Conservation (phyloP, 2,329 filamentous ascomycete genomes). For the Penicillium hordei region DNA sequence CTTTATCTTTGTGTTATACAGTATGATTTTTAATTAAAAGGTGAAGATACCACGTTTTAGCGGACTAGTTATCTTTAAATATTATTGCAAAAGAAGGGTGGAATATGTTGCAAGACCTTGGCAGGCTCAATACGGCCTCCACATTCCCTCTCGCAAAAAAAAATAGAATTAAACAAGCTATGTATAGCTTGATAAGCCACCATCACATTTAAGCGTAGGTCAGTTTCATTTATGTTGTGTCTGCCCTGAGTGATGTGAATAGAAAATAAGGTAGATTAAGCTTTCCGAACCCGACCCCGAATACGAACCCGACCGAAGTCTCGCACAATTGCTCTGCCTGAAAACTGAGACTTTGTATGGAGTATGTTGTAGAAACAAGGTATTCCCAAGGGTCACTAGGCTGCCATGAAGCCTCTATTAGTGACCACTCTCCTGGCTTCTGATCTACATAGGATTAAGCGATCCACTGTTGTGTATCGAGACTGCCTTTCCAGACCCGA, state of each 20-base stretch:
- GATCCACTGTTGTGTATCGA: neutral
- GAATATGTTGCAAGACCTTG: neutral
- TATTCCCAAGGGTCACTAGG: neutral
- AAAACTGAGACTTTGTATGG: too few relatives aligned
- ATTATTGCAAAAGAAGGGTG: neutral
- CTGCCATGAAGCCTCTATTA: neutral
- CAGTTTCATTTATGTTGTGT: neutral
- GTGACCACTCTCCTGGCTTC: neutral
- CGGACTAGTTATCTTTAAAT: neutral
- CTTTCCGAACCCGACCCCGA: neutral
- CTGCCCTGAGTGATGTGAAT: neutral
- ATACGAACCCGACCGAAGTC: neutral
- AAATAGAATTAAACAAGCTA: neutral
- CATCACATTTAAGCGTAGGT: neutral
- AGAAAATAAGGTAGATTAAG: neutral
- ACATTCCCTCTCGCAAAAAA: neutral
- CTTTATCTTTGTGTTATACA: neutral
- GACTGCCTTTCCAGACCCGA: too few relatives aligned
- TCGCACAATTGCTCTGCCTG: too few relatives aligned
- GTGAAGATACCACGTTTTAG: fast-evolving
- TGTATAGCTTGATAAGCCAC: neutral
- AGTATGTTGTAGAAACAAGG: neutral
- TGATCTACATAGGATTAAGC: neutral
- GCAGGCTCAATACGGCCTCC: neutral
- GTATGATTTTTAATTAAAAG: neutral